Conservation (phyloP, 352 stramenopile genomes). For the Pythium apleroticum region DNA sequence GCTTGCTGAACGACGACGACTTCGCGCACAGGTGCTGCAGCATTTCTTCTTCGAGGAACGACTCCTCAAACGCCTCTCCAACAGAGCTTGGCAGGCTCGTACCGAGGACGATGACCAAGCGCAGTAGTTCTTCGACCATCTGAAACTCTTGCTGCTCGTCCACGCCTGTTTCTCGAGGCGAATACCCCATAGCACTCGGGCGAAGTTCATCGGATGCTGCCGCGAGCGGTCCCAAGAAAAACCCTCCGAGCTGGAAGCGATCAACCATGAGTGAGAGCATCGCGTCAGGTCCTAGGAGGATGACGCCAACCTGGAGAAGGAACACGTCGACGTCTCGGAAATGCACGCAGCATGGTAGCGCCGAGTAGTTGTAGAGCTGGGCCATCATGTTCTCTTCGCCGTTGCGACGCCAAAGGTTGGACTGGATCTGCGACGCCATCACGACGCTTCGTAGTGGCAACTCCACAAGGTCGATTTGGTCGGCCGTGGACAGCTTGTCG, state of each 20-base stretch:
- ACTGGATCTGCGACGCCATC: slow-evolving; percentile 88
- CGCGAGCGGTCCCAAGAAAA: slow-evolving; percentile 40
- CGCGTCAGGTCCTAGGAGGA: slow-evolving; percentile 63
- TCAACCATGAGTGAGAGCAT: slow-evolving; percentile 75
- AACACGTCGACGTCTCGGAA: slow-evolving; percentile 83
- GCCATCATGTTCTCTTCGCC: slow-evolving; percentile 90
- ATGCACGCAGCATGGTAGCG: slow-evolving; percentile 84
- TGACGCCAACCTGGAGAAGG: slow-evolving; percentile 69
- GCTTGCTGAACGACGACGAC: slow-evolving; percentile 75
- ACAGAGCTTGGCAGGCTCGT: slow-evolving; percentile 69
- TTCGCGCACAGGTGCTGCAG: slow-evolving; percentile 83
- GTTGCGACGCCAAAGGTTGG: slow-evolving; percentile 84
- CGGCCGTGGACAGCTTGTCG: slow-evolving; percentile 40
- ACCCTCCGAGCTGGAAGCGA: slow-evolving; percentile 71
- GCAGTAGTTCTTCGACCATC: slow-evolving; percentile 83
- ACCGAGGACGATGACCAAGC: slow-evolving; percentile 73
- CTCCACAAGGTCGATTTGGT: slow-evolving; percentile 67
- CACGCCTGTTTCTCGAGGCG: slow-evolving; percentile 53
- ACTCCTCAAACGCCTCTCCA: slow-evolving; percentile 61
- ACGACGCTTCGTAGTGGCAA: slow-evolving; percentile 80
- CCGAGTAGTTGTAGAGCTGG: slow-evolving; percentile 90
- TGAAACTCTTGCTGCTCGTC: slow-evolving; percentile 71
- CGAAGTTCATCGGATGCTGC: neutral
- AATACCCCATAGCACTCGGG: slow-evolving; percentile 42
- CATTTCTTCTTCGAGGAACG: slow-evolving; percentile 84